Conservation (phyloP, 106 monocot species). For the Platanthera guangdongensis region DNA sequence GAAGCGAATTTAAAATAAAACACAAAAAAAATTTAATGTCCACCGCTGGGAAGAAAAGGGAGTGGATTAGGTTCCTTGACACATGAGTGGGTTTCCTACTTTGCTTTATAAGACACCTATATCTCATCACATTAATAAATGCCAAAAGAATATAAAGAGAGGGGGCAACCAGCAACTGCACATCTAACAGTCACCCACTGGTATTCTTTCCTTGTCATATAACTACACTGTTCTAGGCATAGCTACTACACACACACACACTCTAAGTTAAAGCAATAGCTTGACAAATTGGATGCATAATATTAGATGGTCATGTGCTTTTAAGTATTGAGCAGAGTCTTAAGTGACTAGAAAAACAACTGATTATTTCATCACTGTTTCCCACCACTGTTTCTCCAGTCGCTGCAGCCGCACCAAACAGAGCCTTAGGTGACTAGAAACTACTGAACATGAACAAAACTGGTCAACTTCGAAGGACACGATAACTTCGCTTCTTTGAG, state of each 20-base stretch:
- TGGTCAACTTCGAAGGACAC: no score
- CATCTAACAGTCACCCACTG: slow-evolving; percentile 7
- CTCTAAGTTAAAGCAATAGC: background rate
- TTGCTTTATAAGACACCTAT: background rate
- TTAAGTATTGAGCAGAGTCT: no score
- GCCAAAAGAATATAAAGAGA: background rate
- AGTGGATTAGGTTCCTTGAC: slow-evolving; percentile 2
- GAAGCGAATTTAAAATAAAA: no score
- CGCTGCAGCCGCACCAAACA: no score
- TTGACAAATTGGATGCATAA: no score
- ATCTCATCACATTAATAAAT: slow-evolving; percentile 3
- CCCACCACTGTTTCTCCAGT: no score
- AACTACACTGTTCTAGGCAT: background rate
- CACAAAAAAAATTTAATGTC: background rate
- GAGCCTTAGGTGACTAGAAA: no score
- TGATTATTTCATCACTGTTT: no score
- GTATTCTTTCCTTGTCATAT: background rate
- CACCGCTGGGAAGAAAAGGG: slow-evolving; percentile 5
- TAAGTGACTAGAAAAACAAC: no score
- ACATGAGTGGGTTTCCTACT: background rate
- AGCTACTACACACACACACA: background rate
- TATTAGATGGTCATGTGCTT: no score
- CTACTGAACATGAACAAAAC: no score
- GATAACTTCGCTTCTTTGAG: no score
- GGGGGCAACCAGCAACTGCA: background rate